Evolutionary conservation across 306 rosid species (phyloP), one percentile per base, ranked within the genome.

Genomic region (Trichosanthes truncata): DNA sequence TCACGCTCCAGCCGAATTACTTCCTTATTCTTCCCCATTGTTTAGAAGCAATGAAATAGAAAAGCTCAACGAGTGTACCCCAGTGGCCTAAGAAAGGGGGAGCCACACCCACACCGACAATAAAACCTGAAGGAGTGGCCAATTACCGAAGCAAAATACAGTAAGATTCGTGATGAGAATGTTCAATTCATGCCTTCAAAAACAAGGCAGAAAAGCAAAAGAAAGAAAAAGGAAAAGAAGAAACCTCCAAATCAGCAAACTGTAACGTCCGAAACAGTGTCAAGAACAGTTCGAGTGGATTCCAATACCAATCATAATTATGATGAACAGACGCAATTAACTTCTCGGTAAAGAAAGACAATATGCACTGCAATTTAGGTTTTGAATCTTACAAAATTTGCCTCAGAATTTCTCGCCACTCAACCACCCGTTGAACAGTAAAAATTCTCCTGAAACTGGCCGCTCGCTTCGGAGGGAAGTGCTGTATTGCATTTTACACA

Each of bases 1-100:
- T 95, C 97, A 11, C 97, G 91, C 88, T 93, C 99, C 62, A 95
- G 86, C 13, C 89, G 97, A 82, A 95, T 90, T 11, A 90, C 76
- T 7, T 92, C 98, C 57, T 80, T 86, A 84, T 87, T 87, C 8
- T 48, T 55, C 86, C 78, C 77, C 82, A 79, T 79, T 62, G 52
- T 56, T 74, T 17, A 29, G 57, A 63, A 33, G 0, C n/a, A 33
- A 7, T 3, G 35, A 26, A 33, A 33, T 15, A 33, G 23, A 15
- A 65, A 11, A 48, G 40, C 77, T 46, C 25, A 13, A 23, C 7
- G 29, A 71, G 52, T 7, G 23, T 41, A 5, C 56, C 20, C 56
- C 76, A 71, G 11, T 13, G n/a, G 76, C 76, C 52, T 23, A 6
- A 43, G 55, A 41, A 69, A 25, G 35, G 3, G 76, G 11, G 0